phyloP scores from a whole-genome alignment of 23 red algal species.

The Rhodosorus marinus region DNA sequence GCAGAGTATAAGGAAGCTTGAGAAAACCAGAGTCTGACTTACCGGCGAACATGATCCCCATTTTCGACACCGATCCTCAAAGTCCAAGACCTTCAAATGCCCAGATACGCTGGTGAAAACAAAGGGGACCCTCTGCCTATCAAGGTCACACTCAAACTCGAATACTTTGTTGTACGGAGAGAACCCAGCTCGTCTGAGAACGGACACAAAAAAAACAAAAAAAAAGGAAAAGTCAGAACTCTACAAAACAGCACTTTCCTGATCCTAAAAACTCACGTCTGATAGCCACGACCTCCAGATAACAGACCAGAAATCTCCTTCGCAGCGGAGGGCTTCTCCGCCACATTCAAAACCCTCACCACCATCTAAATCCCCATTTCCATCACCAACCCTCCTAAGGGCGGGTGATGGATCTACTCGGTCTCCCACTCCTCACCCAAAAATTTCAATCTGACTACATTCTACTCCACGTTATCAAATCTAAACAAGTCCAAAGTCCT shows the following conservation, averaged over 20 bases:
- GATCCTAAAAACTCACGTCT: not conserved
- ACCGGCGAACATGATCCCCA: conserved; percentile 74
- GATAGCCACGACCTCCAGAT: not conserved
- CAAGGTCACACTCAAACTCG: too few species aligned
- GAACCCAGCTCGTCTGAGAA: conserved; percentile 1
- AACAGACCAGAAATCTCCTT: conserved; percentile 45
- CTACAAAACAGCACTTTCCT: too few species aligned
- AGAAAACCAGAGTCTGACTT: too few species aligned
- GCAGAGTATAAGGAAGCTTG: not conserved
- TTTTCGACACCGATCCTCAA: conserved; percentile 34
- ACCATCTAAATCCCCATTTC: not conserved
- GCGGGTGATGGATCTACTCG: too few species aligned
- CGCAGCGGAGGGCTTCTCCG: conserved; percentile 89
- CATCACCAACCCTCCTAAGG: too few species aligned
- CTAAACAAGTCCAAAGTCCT: too few species aligned
- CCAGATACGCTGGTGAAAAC: conserved; percentile 74
- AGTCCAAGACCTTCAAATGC: conserved; percentile 63
- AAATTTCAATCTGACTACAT: too few species aligned
- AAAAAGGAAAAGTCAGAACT: too few species aligned
- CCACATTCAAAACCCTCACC: conserved; percentile 50
- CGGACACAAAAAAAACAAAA: too few species aligned
- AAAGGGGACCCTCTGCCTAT: conserved; percentile 10
- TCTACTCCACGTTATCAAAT: too few species aligned
- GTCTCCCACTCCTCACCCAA: too few species aligned
- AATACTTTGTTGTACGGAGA: conserved; percentile 47